Evolutionary conservation across 352 stramenopile species (phyloP), one percentile per base, ranked within the genome.

Genomic region (Phytophthora ohioensis): DNA sequence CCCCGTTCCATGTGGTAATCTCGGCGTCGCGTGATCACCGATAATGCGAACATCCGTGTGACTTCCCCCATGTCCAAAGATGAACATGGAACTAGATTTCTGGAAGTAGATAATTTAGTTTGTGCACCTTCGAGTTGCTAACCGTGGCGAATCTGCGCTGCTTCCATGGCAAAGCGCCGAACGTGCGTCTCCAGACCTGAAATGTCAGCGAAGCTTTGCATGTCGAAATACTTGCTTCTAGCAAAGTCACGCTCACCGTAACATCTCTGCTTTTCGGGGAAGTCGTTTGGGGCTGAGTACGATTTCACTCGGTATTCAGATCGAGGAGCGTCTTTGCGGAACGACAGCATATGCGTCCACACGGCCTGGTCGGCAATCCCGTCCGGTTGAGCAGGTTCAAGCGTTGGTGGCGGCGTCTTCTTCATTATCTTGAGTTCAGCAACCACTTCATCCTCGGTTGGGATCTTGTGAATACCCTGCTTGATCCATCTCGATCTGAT

Each of bases 331-430:
- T 64, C 79, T 17, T 76, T 73, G 57, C 83, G 81, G 58, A 91
- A 84, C 41, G 84, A 73, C 58, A 89, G 52, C 60, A 93, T 58
- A 51, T 92, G 82, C 13, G 82, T 91, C 79, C 85, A 89, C 52
- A 91, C 78, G 10, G 67, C 62, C n/a, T 74, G 81, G 51, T 88
- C 80, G 21, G 73, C 59, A 32, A 77, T 64, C 57, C 71, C 47
- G 62, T 77, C 75, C 0, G 71, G 43, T 13, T 70, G 45, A 6
- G 41, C 52, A 10, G 67, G 53, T 9, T 70, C 60, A 49, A 74
- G 67, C 17, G 52, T 54, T 17, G 52, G 67, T n/a, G 67, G 67
- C 9, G 32, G 48, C 1, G 46, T 74, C 30, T 74, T 74, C 27
- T 64, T 69, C 31, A 74, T 64, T 4, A 34, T 55, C n/a, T 34